Percentiles rank a stretch among this genome's conserved stretches.
Evolutionary conservation across 2,329 filamentous ascomycete genomes (phyloP).

Genomic region (Colletotrichum orbiculare): DNA sequence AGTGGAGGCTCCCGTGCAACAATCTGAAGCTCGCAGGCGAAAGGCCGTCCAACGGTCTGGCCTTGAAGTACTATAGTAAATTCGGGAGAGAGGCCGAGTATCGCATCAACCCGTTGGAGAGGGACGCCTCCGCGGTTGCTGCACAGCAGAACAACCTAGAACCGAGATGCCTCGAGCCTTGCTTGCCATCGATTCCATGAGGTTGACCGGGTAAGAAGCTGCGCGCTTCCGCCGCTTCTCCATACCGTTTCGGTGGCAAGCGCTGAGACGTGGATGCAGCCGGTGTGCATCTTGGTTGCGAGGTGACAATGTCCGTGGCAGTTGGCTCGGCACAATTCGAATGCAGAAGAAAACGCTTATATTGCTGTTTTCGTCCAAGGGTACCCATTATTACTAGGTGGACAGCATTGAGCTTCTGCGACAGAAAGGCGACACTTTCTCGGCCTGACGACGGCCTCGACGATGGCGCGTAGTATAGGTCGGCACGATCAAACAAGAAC

Average conservation of each 20-base stretch:
- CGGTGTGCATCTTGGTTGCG: slow-evolving; percentile 10
- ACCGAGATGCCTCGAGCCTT: slow-evolving; percentile 14
- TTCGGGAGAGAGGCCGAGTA: slow-evolving; percentile 24
- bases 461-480: background rate
- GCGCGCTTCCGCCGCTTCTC: background rate
- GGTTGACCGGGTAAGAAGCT: slow-evolving; percentile 26
- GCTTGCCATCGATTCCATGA: slow-evolving; percentile 21
- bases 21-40: no score
- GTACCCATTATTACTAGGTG: background rate
- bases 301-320: slow-evolving; percentile 22
- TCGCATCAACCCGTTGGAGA: slow-evolving; percentile 28
- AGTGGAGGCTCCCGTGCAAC: background rate
- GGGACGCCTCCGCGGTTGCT: slow-evolving; percentile 13
- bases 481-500: slow-evolving; percentile 14
- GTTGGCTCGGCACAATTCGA: slow-evolving; percentile 23
- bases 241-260: slow-evolving; percentile 18
- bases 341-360: slow-evolving; percentile 4
- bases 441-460: slow-evolving; percentile 7
- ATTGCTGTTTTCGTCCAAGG: slow-evolving; percentile 6
- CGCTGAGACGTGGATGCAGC: slow-evolving; percentile 11
- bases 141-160: slow-evolving; percentile 21
- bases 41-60: no score
- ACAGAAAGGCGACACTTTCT: background rate
- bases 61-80: background rate
- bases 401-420: no score